These are phyloP conservation scores for Barbarea vulgaris DNA, from an alignment of 345 rosid species.

Conservation along the genomic window DNA sequence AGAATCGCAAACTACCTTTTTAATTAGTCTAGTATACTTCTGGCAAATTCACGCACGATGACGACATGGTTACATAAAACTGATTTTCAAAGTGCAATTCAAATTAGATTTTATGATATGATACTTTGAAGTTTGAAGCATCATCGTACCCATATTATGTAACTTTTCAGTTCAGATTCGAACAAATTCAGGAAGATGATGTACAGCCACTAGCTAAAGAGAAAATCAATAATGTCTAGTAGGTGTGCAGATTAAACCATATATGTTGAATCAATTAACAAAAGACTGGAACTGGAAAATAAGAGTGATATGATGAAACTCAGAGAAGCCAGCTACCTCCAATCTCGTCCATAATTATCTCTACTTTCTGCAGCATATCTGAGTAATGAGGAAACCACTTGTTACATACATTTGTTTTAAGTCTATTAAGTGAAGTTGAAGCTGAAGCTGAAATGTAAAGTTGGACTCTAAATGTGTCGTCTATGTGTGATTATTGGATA, in stretches of 20 bases:
- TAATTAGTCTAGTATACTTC: too few species aligned
- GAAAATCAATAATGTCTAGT: constrained; percentile 4
- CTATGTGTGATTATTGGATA: constrained; percentile 8
- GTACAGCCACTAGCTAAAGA: neutral
- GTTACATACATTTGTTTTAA: neutral
- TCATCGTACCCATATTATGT: neutral
- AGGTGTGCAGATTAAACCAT: neutral
- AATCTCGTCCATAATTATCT: constrained; percentile 59
- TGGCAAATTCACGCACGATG: too few species aligned
- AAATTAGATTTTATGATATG: neutral
- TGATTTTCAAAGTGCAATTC: neutral
- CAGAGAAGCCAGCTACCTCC: constrained; percentile 48
- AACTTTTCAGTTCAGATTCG: neutral
- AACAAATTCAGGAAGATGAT: neutral
- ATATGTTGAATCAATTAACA: constrained; percentile 6
- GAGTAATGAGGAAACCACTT: constrained; percentile 29
- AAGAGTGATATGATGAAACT: constrained; percentile 13
- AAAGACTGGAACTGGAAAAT: neutral
- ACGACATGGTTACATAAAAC: too few species aligned
- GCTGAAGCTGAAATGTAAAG: constrained; percentile 15
- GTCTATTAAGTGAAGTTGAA: neutral
- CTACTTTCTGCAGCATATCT: constrained; percentile 83
- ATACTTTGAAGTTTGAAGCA: neutral
- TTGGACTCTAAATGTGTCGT: constrained; percentile 9
- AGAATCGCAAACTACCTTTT: too few species aligned